A percentile compares a stretch with the other conserved stretches of the same genome.
These are phyloP conservation scores for Leccinum olivaceopallidum DNA, from an alignment of 768 basidiomycete genomes.

Conservation along the genomic window DNA sequence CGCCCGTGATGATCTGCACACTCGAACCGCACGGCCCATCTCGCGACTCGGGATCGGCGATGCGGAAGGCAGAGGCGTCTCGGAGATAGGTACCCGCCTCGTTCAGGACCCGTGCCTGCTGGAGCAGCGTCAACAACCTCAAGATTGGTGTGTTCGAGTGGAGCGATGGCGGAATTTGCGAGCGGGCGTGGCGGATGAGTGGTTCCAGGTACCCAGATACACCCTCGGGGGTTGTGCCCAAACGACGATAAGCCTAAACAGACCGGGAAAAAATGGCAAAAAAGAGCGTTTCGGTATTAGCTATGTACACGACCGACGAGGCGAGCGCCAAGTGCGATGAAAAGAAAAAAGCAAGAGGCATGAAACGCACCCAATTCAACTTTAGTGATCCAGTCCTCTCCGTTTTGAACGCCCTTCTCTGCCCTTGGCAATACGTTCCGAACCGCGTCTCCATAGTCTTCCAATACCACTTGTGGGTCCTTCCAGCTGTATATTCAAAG, in stretches of 20 bases:
- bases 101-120: conserved; percentile 72
- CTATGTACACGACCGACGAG: not conserved
- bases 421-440: conserved; percentile 72
- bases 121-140: conserved; percentile 73
- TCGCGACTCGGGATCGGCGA: conserved; percentile 63
- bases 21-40: conserved; percentile 89
- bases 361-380: conserved; percentile 83
- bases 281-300: not conserved
- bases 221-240: conserved; percentile 59
- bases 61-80: conserved; percentile 73
- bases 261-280: not conserved
- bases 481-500: conserved; percentile 92
- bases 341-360: not conserved
- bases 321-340: not conserved
- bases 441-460: conserved; percentile 50
- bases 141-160: conserved; percentile 88
- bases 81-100: conserved; percentile 77
- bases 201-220: conserved; percentile 81
- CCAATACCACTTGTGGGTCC: conserved; percentile 65
- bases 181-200: conserved; percentile 79
- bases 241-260: conserved; percentile 83
- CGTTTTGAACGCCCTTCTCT: conserved; percentile 83
- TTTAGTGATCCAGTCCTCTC: conserved; percentile 87
- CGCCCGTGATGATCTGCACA: conserved; percentile 93
- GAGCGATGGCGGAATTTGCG: conserved; percentile 83